These are phyloP conservation scores for Lactarius quietus DNA, from an alignment of 768 basidiomycete species.

Conservation along the genomic window DNA sequence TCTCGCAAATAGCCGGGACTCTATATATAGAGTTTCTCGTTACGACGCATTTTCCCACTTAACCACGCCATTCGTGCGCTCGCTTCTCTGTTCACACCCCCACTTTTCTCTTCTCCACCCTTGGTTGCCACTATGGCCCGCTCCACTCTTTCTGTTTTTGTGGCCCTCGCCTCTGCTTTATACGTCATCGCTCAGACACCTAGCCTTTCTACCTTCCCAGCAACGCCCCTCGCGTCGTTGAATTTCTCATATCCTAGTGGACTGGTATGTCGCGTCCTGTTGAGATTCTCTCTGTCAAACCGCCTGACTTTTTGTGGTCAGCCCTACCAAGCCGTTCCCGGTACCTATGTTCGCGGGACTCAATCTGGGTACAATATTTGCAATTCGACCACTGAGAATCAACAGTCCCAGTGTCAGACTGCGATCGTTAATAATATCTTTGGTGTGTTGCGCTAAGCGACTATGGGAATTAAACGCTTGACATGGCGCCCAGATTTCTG, in stretches of 20 bases:
- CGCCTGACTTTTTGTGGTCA: conserved; percentile 25
- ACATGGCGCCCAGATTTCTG: conserved; percentile 54
- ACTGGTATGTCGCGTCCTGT: conserved; percentile 22
- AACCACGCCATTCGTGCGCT: neutral
- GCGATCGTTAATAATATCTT: conserved; percentile 55
- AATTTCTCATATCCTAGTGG: conserved; percentile 28
- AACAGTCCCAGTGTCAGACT: conserved; percentile 67
- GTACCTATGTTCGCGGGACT: conserved; percentile 44
- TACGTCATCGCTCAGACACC: conserved; percentile 28
- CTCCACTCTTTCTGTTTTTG: conserved; percentile 37
- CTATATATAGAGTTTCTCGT: conserved; percentile 25
- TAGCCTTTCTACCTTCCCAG: conserved; percentile 22
- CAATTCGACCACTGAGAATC: conserved; percentile 62
- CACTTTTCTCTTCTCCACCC: conserved; percentile 9
- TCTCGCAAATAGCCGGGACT: conserved; percentile 11
- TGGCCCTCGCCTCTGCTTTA: conserved; percentile 32
- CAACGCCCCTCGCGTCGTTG: conserved; percentile 32
- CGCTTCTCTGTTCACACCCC: conserved; percentile 12
- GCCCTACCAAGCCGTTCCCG: conserved; percentile 51
- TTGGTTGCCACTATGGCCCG: conserved; percentile 31
- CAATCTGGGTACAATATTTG: conserved; percentile 67
- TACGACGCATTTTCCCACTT: conserved; percentile 10
- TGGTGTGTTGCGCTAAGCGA: conserved; percentile 32
- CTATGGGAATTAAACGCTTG: neutral
- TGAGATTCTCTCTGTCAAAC: neutral